A percentile compares a stretch with the other conserved stretches of the same genome.
These are phyloP conservation scores for Pharnaceum exiguum DNA, from an alignment of 148 eudicot species.

Conservation along the genomic window DNA sequence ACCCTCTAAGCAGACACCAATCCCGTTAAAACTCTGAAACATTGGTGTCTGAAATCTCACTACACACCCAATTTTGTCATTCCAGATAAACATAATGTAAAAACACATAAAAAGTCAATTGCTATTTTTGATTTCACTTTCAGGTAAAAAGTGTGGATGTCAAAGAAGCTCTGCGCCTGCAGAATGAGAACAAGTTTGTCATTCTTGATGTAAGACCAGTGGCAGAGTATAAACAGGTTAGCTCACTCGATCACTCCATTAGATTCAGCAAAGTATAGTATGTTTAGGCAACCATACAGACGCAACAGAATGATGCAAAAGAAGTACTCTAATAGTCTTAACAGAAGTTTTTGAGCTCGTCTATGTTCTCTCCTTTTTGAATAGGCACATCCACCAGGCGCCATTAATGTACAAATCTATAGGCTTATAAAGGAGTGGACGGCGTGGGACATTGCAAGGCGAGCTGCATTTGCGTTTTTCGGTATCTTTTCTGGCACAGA, in stretches of 20 bases:
- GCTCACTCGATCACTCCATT: slow-evolving; percentile 2
- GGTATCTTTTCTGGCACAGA: slow-evolving; percentile 96
- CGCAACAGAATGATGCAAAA: not conserved
- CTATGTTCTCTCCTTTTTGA: slow-evolving; percentile 5
- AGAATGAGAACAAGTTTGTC: slow-evolving; percentile 89
- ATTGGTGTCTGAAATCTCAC: no score
- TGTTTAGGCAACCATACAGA: not conserved
- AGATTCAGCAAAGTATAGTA: not conserved
- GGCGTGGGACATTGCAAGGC: slow-evolving; percentile 99
- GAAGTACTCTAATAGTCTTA: no score
- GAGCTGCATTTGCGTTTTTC: slow-evolving; percentile 96
- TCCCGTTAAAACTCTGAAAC: no score
- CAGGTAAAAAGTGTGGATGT: slow-evolving; percentile 92
- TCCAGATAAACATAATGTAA: not conserved
- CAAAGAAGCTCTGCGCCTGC: slow-evolving; percentile 90
- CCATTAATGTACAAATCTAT: slow-evolving; percentile 86
- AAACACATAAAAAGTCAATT: not conserved
- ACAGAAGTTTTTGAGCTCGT: no score
- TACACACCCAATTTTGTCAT: no score
- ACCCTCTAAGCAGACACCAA: no score
- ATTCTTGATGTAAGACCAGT: slow-evolving; percentile 95
- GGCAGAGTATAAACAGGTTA: slow-evolving; percentile 91
- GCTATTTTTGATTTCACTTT: slow-evolving; percentile 7
- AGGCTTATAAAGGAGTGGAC: slow-evolving; percentile 99
- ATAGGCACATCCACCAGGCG: slow-evolving; percentile 92